phyloP scores from a whole-genome alignment of 1,139 yeast species.

The Kazachstania sp. region DNA sequence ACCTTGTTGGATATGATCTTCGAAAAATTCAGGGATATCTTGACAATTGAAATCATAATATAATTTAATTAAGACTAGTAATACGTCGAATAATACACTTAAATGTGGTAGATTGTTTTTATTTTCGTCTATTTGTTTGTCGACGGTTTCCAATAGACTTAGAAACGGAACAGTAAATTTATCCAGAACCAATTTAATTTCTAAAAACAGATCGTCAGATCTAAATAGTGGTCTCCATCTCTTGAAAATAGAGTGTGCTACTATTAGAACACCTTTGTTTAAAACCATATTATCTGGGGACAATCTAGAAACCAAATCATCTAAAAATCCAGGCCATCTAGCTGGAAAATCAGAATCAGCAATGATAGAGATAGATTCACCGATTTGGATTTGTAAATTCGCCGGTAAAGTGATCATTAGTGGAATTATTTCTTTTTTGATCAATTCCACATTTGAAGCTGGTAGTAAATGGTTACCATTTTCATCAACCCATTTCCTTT shows the following conservation, averaged over 20 bases:
- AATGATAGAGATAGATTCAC: constrained; percentile 84
- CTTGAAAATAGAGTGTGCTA: constrained; percentile 91
- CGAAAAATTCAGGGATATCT: constrained; percentile 96
- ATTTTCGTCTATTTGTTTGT: constrained; percentile 49
- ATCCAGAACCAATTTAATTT: constrained; percentile 77
- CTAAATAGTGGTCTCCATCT: constrained; percentile 95
- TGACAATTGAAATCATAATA: constrained; percentile 94
- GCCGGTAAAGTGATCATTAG: constrained; percentile 77
- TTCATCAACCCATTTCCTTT: constrained; percentile 82
- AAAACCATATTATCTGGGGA: constrained; percentile 52
- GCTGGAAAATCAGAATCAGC: constrained; percentile 96
- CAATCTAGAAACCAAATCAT: constrained; percentile 62
- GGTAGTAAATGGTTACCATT: constrained; percentile 70
- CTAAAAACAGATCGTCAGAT: constrained; percentile 80
- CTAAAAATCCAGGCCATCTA: constrained; percentile 73
- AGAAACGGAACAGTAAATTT: constrained; percentile 81
- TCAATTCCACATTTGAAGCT: constrained; percentile 50
- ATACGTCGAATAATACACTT: constrained; percentile 55
- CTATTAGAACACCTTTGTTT: constrained; percentile 80
- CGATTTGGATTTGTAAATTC: constrained; percentile 75
- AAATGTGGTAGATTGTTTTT: constrained; percentile 40
- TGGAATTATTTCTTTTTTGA: constrained; percentile 70
- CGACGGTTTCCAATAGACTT: constrained; percentile 56
- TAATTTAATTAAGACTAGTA: constrained; percentile 64
- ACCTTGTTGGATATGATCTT: constrained; percentile 72